These are phyloP conservation scores for Quercus cerris DNA, from an alignment of 306 rosid genomes.

Conservation along the genomic window DNA sequence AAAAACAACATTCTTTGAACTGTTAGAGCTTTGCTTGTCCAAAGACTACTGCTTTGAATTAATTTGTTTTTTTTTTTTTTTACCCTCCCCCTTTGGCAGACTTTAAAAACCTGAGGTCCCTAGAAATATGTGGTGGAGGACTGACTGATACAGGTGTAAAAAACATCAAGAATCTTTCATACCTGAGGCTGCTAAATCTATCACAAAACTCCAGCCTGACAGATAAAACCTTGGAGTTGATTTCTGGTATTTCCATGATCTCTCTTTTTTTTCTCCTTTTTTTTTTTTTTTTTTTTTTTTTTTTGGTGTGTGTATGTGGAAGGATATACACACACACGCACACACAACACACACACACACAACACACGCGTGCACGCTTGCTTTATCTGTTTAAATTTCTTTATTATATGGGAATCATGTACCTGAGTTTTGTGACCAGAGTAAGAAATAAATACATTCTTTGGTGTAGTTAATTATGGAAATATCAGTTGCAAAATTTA, in stretches of 20 bases:
- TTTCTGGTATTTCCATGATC: constrained; percentile 57
- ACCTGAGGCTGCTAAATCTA: constrained; percentile 70
- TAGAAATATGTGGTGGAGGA: constrained; percentile 94
- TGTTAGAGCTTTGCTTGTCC: not conserved
- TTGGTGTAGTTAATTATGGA: not conserved
- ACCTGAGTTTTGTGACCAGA: not conserved
- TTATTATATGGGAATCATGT: not conserved
- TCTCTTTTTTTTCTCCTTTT: not conserved
- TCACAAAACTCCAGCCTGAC: constrained; percentile 90
- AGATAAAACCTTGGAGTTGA: constrained; percentile 72
- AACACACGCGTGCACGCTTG: not conserved
- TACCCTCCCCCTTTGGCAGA: constrained; percentile 42
- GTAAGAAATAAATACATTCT: not conserved
- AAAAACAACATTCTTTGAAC: not conserved
- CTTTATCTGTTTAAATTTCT: constrained; percentile 9
- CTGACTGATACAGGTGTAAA: constrained; percentile 89
- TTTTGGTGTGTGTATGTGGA: not conserved
- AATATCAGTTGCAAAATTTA: not conserved
- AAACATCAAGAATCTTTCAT: constrained; percentile 81
- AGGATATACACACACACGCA: not conserved
- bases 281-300: too few species aligned
- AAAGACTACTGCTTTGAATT: not conserved
- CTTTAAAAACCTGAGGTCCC: constrained; percentile 80
- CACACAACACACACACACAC: not conserved
- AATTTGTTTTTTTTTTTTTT: not conserved